Percentiles rank a stretch among this genome's conserved stretches.
phyloP scores from a whole-genome alignment of 768 basidiomycete species.

The Naematelia aurantialba region DNA sequence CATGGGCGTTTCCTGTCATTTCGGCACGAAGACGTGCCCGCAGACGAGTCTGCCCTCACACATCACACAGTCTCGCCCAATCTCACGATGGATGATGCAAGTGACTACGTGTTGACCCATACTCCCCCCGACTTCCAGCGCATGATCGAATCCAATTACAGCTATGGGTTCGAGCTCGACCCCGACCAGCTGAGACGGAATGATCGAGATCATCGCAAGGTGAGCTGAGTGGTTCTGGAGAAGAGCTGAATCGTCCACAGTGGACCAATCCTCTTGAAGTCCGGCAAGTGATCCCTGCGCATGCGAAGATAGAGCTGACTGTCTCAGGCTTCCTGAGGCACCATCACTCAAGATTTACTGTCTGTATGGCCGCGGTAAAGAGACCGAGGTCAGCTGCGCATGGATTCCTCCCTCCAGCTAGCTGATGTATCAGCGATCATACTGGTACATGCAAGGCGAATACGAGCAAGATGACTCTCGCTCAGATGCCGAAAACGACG shows the following conservation, averaged over 20 bases:
- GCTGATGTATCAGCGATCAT: slow-evolving; percentile 62
- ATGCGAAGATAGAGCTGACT: not conserved
- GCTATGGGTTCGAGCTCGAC: slow-evolving; percentile 78
- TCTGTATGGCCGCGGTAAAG: slow-evolving; percentile 91
- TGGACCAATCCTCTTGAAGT: slow-evolving; percentile 77
- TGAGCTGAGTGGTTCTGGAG: slow-evolving; percentile 6
- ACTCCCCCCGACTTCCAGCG: slow-evolving; percentile 62
- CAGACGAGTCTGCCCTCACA: slow-evolving; percentile 25
- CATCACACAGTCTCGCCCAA: slow-evolving; percentile 42
- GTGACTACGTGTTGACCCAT: slow-evolving; percentile 57
- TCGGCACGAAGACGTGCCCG: slow-evolving; percentile 51
- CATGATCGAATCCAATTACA: slow-evolving; percentile 67
- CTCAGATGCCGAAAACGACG: slow-evolving; percentile 38
- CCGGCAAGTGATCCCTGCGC: slow-evolving; percentile 20
- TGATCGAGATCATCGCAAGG: slow-evolving; percentile 40
- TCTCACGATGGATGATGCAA: slow-evolving; percentile 59
- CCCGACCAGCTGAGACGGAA: slow-evolving; percentile 53
- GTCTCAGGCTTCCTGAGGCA: slow-evolving; percentile 70
- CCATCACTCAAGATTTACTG: slow-evolving; percentile 90
- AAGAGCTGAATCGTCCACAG: slow-evolving; percentile 29
- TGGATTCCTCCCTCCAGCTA: too few relatives aligned
- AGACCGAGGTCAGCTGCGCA: slow-evolving; percentile 73
- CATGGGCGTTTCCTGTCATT: slow-evolving; percentile 84
- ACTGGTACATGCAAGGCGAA: slow-evolving; percentile 75
- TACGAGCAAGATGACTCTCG: slow-evolving; percentile 64